Conservation (phyloP, 106 monocot species). For the Iris macrosiphon region DNA sequence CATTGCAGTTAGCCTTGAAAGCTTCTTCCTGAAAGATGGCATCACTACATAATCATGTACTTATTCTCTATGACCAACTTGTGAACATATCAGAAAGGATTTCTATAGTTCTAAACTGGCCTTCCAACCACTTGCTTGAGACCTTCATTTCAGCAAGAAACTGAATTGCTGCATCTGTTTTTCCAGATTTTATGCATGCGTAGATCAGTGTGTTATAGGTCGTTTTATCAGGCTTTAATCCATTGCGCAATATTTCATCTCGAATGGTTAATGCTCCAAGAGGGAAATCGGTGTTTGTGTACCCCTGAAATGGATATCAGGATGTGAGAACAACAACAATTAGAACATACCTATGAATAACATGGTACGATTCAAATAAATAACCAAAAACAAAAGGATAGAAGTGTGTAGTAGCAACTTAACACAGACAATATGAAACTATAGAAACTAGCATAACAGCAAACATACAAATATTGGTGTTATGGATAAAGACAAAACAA, state of each 20-base stretch:
- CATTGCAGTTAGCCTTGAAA: conserved; percentile 19
- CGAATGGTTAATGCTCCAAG: conserved; percentile 68
- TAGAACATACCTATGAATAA: not conserved
- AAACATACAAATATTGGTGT: not conserved
- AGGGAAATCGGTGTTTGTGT: conserved; percentile 64
- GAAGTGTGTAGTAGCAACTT: not conserved
- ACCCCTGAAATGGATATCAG: conserved; percentile 40
- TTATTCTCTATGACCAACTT: conserved; percentile 4
- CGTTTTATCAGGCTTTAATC: conserved; percentile 70
- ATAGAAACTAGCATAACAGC: not conserved
- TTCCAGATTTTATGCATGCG: conserved; percentile 66
- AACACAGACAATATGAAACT: not conserved
- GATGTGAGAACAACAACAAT: not conserved
- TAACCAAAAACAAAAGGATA: not conserved
- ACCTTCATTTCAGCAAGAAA: conserved; percentile 92
- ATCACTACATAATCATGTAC: conserved; percentile 6
- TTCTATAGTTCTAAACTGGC: conserved; percentile 38
- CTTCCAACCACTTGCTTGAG: conserved; percentile 48
- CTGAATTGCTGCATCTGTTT: conserved; percentile 50
- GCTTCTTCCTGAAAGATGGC: conserved; percentile 64
- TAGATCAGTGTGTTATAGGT: conserved; percentile 74
- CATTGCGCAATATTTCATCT: conserved; percentile 73
- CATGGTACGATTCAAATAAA: not conserved
- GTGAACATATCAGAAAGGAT: not conserved
- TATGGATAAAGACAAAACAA: not conserved